Evolutionary conservation across 495 filamentous ascomycete genomes (phyloP), one percentile per base, ranked within the genome.

Genomic region (Aspergillus bridgeri): DNA sequence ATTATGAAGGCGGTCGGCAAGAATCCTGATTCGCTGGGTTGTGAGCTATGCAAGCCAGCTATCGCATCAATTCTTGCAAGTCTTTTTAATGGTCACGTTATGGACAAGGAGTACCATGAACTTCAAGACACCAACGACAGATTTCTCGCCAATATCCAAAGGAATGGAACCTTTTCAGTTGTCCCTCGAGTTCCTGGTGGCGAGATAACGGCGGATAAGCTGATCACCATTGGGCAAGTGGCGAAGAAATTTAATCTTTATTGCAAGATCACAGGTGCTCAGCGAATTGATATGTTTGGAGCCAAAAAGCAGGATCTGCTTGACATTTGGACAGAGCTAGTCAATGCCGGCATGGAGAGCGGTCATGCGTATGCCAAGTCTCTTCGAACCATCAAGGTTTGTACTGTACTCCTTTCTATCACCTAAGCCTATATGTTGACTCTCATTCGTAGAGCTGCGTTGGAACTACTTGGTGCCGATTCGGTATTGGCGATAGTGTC

Each of bases 341-440:
- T 96, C 22, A 84, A 91, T 59, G 93, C 86, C 7, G 93, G 93
- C n/a, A 89, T 96, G 89, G 93, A 98, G 71, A 91, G 86, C 68
- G 93, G 93, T 0, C 91, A 98, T 67, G 93, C 91, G 2, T 98
- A 98, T 67, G 93, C 91, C 24, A 98, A 98, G 74, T 88, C 89
- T 20, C 75, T 98, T 53, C 82, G 93, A 46, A 96, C 93, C 8
- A 88, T 98, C 62, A 98, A 96, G 70, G 80, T 78, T 45, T 24
- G 67, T 45, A 17, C 33, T 21, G 15, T 11, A 2, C 19, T 11
- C 25, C 5, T 18, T 9, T 9, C n/a, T 42, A 43, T 54, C 0
- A 27, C 9, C 17, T 29, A 15, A 19, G 20, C 25, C 5, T 6
- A 19, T n/a, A n/a, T 27, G 8, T 52, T 58, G 18, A 58, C 45